Evolutionary conservation across 805 yeast species (phyloP), one percentile per base, ranked within the genome.

Genomic region (Kodamaea sagamina): DNA sequence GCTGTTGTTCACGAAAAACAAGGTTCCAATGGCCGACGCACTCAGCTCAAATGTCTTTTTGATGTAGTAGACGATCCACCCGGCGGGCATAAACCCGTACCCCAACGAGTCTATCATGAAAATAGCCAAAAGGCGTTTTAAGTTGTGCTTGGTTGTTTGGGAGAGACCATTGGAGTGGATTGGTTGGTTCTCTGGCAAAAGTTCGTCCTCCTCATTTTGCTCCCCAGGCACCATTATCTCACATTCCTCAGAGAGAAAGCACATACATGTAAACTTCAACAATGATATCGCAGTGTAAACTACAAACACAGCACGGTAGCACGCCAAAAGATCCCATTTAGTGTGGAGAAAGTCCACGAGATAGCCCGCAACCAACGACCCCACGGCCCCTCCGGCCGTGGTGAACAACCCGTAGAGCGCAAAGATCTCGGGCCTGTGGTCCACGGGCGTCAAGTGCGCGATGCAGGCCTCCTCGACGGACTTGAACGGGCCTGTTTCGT

Each of bases 21-120:
- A 65, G 1, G 74, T 50, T 4, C 96, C 96, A 36, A 89, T 63
- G 0, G 72, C 61, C 0, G 82, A 65, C 3, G 89, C 80, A 1
- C 81, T 61, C 21, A 79, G 63, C 1, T 60, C 50, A 52, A 83
- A 89, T 10, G 68, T 61, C 26, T 72, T 74, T 43, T 80, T 77
- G 68, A 87, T 83, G 63, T 86, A 89, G 59, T 84, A 89, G 29
- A 89, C 88, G 32, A 85, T 74, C 97, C 97, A 90, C 1, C 96
- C 84, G 35, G 82, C 72, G 2, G 95, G 82, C 89, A 89, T 85
- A 62, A 89, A 85, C 1, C 97, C 96, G 49, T 80, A 81, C 0
- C 95, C 97, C 39, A 89, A 73, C 1, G 96, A 88, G 61, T 89
- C 97, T 22, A 87, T 57, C 81, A 87, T 86, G 57, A 89, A 90